Evolutionary conservation across 768 basidiomycete species (phyloP).

Genomic region (Rhizopogon rudus): DNA sequence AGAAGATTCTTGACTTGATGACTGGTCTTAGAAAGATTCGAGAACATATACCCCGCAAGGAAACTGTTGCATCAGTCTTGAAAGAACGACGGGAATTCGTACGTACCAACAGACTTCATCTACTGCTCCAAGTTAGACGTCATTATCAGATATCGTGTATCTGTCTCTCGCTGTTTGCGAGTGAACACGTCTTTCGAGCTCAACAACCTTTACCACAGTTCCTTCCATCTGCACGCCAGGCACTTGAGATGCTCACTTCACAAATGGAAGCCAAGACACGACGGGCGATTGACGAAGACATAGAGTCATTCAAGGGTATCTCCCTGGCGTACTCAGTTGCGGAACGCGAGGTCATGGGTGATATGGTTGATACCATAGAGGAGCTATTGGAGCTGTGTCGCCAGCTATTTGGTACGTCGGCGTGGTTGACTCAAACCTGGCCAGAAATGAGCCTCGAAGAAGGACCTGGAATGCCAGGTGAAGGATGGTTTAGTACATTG

Average conservation of each 20-base stretch:
- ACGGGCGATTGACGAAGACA: conserved; percentile 19
- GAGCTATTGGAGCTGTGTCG: conserved; percentile 35
- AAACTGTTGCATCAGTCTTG: conserved; percentile 34
- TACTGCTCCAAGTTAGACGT: background rate
- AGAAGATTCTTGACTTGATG: conserved; percentile 37
- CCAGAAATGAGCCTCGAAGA: background rate
- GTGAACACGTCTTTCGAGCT: conserved; percentile 42
- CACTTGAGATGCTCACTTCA: conserved; percentile 29
- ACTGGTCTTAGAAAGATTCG: conserved; percentile 43
- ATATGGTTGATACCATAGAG: conserved; percentile 39
- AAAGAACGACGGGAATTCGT: conserved; percentile 40
- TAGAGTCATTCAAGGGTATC: conserved; percentile 26
- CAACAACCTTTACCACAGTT: conserved; percentile 46
- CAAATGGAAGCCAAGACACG: conserved; percentile 31
- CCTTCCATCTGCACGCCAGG: conserved; percentile 40
- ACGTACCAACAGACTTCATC: conserved; percentile 2
- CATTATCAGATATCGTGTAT: conserved; percentile 35
- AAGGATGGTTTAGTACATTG: conserved; percentile 24
- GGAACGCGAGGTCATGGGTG: conserved; percentile 36
- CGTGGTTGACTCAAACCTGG: conserved; percentile 31
- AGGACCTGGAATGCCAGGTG: conserved; percentile 3
- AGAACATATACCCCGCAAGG: conserved; percentile 40
- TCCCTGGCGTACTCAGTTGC: conserved; percentile 38
- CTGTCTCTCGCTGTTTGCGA: conserved; percentile 43
- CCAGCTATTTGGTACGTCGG: conserved; percentile 38